A percentile compares a stretch with the other conserved stretches of the same genome.
Conservation (phyloP, 805 yeast species). For the Candida patagonica region DNA sequence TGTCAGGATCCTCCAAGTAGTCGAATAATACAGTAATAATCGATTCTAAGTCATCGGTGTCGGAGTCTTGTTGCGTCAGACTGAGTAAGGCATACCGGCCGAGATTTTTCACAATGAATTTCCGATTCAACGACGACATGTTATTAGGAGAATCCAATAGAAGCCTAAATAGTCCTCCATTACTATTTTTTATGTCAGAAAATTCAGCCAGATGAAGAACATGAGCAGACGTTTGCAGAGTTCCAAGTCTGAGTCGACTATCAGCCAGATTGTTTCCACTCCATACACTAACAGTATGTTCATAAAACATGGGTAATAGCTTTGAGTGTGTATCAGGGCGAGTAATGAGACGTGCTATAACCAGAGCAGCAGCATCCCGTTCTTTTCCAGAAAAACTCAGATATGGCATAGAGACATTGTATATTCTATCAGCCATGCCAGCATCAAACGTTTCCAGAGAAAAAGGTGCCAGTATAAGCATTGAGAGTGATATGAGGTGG, state of each 20-base stretch:
- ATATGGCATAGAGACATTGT: conserved; percentile 26
- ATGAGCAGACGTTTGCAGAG: conserved; percentile 34
- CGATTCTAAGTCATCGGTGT: conserved; percentile 31
- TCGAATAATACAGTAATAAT: conserved; percentile 41
- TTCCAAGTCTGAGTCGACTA: conserved; percentile 28
- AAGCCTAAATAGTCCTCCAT: not conserved
- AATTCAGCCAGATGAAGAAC: conserved; percentile 13
- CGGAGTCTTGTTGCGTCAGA: conserved; percentile 13
- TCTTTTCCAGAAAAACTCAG: conserved; percentile 46
- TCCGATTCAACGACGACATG: conserved; percentile 8
- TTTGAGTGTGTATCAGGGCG: conserved; percentile 35
- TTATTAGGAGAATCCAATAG: not conserved
- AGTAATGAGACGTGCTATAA: conserved; percentile 45
- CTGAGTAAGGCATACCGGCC: conserved; percentile 32
- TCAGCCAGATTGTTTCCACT: not conserved
- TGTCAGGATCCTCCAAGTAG: conserved; percentile 39
- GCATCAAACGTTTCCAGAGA: conserved; percentile 36
- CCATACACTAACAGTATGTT: not conserved
- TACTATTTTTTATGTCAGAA: not conserved
- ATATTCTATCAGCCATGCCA: conserved; percentile 28
- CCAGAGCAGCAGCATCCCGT: conserved; percentile 42
- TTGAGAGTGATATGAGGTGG: conserved; percentile 61
- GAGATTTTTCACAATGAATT: conserved; percentile 26
- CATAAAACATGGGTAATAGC: conserved; percentile 25
- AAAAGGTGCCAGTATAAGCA: conserved; percentile 68